Evolutionary conservation across 2,329 filamentous ascomycete species (phyloP).

Genomic region (Ilyonectria robusta): DNA sequence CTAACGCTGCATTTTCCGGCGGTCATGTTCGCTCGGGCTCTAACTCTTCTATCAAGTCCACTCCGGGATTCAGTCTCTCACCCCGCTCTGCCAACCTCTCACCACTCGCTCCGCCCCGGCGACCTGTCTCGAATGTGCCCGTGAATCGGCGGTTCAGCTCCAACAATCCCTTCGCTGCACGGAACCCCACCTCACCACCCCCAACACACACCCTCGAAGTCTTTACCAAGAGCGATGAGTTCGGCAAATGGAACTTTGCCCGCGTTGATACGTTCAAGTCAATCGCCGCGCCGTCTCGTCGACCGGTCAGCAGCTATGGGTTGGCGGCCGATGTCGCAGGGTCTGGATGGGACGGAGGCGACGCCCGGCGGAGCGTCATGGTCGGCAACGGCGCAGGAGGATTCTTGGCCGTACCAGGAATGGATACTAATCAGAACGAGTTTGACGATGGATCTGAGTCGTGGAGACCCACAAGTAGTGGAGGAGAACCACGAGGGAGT

Average conservation of each 20-base stretch:
- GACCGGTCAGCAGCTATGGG: constrained; percentile 71
- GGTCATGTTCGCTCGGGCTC: constrained; percentile 53
- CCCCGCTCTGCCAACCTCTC: constrained; percentile 44
- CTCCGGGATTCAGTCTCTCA: constrained; percentile 44
- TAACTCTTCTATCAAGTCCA: constrained; percentile 45
- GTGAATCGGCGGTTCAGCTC: constrained; percentile 67
- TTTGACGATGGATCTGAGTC: constrained; percentile 41
- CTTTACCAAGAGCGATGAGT: constrained; percentile 72
- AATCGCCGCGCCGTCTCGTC: constrained; percentile 47
- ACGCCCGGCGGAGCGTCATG: constrained; percentile 68
- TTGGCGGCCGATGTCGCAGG: constrained; percentile 66
- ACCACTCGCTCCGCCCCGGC: constrained; percentile 44
- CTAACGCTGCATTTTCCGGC: constrained; percentile 57
- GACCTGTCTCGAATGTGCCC: constrained; percentile 49
- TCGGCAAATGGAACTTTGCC: constrained; percentile 71
- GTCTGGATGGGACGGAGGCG: constrained; percentile 65
- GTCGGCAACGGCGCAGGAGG: constrained; percentile 66
- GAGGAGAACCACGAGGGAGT: constrained; percentile 50
- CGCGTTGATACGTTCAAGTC: constrained; percentile 57
- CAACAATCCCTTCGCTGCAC: constrained; percentile 70
- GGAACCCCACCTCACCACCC: constrained; percentile 50
- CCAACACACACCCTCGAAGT: constrained; percentile 70
- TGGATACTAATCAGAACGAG: constrained; percentile 25
- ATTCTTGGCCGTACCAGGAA: constrained; percentile 67
- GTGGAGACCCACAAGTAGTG: constrained; percentile 57